Percentiles rank a stretch among this genome's conserved stretches.
Evolutionary conservation across 129 eudicot genomes (phyloP).

Genomic region (Deinandra increscens): DNA sequence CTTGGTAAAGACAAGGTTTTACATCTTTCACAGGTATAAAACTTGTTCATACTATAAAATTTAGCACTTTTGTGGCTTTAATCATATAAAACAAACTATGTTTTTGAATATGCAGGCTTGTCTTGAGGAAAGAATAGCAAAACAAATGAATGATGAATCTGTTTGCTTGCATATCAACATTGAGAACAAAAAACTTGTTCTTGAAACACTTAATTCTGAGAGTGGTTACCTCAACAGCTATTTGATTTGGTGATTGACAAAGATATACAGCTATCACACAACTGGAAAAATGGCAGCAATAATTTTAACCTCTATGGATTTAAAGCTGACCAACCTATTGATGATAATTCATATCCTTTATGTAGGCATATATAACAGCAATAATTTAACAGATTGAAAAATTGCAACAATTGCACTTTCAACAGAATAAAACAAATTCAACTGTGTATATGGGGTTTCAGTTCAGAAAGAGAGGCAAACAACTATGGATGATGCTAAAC

Average conservation of each 20-base stretch:
- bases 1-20: constrained; percentile 56
- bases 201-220: constrained; percentile 69
- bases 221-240: constrained; percentile 67
- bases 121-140: constrained; percentile 65
- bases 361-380: too few relatives aligned
- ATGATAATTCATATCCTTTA: constrained; percentile 60
- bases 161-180: constrained; percentile 54
- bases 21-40: constrained; percentile 81
- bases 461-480: constrained; percentile 8
- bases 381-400: too few relatives aligned
- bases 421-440: too few relatives aligned
- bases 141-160: constrained; percentile 50
- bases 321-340: constrained; percentile 50
- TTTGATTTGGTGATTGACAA: constrained; percentile 81
- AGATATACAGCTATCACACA: constrained; percentile 71
- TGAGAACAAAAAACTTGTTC: constrained; percentile 60
- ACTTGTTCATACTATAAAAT: not conserved
- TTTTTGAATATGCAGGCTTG: constrained; percentile 48
- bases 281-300: constrained; percentile 73
- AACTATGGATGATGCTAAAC: not conserved
- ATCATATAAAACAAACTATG: not conserved
- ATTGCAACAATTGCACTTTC: too few relatives aligned
- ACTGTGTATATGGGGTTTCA: not conserved
- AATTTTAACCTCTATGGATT: constrained; percentile 78
- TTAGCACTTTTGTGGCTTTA: not conserved